Base-by-base conservation (phyloP, 2,329 filamentous ascomycete genomes). In the Dactylellina haptotyla region DNA sequence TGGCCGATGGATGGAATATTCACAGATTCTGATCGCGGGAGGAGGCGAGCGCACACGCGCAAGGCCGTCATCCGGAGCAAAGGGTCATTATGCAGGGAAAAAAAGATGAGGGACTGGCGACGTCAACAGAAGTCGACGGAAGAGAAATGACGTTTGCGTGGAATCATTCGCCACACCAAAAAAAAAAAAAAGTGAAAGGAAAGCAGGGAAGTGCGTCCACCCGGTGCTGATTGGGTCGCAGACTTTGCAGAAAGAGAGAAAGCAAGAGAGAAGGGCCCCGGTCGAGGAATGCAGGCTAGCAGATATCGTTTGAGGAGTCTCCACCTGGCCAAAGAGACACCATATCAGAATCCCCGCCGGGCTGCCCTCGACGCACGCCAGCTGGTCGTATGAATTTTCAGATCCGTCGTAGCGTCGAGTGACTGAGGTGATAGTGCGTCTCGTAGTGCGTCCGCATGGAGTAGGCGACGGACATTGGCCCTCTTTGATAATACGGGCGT, bases 61-160 rank as follows among this genome's bases (percentile, higher is more conserved):
- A 18, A 20, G n/a, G 2, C 41, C 16, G 41, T 46, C n/a, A 20
- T 18, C 5, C 18, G 14, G 6, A 43, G n/a, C 18, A 41, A 14
- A 41, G 14, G 32, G 32, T 4, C n/a, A 8, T 9, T 16, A 46
- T 46, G 41, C 41, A 46, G 41, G 41, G 16, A 46, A 46, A 46
- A 8, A 34, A n/a, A 18, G 39, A 2, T 46, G 12, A n/a, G 1
- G 18, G 23, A 14, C 14, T 8, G 16, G 32, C 32, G 32, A 50
- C 45, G 32, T 58, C 51, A 46, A 46, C 18, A 20, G 16, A 57
- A 23, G 37, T 16, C 14, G 14, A 41, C 12, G 43, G 53, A 43
- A 8, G 53, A 57, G 32, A 43, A 23, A 57, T 57, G 69, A 73
- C 69, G 69, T 73, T 73, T 73, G 69, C 54, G 61, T 65, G 67